Conservation (phyloP, 2,329 filamentous ascomycete species). For the Colletotrichum sp. region DNA sequence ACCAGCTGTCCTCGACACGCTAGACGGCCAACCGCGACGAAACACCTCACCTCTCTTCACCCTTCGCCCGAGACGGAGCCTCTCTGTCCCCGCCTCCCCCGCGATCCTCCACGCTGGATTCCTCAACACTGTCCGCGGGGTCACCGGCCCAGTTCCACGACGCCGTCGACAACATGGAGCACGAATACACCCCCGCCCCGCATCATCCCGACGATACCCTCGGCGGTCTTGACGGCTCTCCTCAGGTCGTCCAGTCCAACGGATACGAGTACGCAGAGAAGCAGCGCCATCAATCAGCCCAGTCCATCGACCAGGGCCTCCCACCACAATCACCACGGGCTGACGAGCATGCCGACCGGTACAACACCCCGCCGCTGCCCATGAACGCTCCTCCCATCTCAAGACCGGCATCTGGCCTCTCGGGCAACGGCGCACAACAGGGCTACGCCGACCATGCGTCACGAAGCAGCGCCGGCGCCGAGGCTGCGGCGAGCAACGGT, state of each 20-base stretch:
- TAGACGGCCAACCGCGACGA: neutral
- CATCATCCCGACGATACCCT: slow-evolving; percentile 55
- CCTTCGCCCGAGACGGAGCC: slow-evolving; percentile 22
- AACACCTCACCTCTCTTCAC: slow-evolving; percentile 15
- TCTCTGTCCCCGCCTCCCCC: slow-evolving; percentile 11
- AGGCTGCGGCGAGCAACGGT: slow-evolving; percentile 43
- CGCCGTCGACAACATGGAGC: slow-evolving; percentile 58
- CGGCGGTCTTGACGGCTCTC: slow-evolving; percentile 53
- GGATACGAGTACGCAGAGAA: slow-evolving; percentile 36
- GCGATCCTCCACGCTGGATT: slow-evolving; percentile 53
- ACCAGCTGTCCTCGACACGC: neutral
- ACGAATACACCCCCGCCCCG: slow-evolving; percentile 38
- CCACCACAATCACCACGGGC: slow-evolving; percentile 40
- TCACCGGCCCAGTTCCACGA: slow-evolving; percentile 58
- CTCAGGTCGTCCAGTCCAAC: slow-evolving; percentile 40
- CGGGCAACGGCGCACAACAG: slow-evolving; percentile 43
- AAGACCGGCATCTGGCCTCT: slow-evolving; percentile 61
- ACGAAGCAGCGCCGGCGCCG: slow-evolving; percentile 40
- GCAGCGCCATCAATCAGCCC: slow-evolving; percentile 44
- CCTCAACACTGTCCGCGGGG: slow-evolving; percentile 51
- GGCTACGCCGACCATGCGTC: slow-evolving; percentile 50
- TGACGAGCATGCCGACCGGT: slow-evolving; percentile 48
- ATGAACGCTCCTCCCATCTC: slow-evolving; percentile 47
- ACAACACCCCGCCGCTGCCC: slow-evolving; percentile 51
- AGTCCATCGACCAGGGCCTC: slow-evolving; percentile 55